phyloP scores from a whole-genome alignment of 2,329 filamentous ascomycete genomes.

The Diaporthe amygdali region DNA sequence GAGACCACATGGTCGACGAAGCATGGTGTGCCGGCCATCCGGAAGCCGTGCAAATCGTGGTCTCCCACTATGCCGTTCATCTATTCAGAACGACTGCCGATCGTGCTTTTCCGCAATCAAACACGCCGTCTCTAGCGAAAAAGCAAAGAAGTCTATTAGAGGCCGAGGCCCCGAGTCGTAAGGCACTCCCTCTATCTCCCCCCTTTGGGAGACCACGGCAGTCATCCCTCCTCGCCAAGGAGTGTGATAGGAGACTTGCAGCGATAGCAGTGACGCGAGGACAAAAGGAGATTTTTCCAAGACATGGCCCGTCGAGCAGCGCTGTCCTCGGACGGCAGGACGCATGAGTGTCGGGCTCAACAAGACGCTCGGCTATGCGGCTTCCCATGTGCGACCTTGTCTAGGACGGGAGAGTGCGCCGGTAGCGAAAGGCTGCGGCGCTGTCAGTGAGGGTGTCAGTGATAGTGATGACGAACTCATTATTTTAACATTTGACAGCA shows the following conservation, averaged over 20 bases:
- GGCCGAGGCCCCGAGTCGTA: background rate
- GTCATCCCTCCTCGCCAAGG: background rate
- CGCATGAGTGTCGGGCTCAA: background rate
- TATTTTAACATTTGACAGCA: background rate
- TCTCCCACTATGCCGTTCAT: background rate
- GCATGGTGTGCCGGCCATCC: background rate
- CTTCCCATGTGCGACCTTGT: constrained; percentile 8
- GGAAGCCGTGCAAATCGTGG: background rate
- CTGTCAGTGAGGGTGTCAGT: background rate
- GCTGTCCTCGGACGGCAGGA: background rate
- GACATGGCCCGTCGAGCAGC: constrained; percentile 14
- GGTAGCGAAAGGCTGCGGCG: background rate
- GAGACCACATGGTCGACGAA: background rate
- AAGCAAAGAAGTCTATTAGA: background rate
- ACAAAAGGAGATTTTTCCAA: constrained; percentile 24
- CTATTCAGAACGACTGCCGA: background rate
- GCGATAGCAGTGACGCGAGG: background rate
- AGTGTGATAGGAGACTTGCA: background rate
- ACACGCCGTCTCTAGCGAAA: constrained; percentile 1
- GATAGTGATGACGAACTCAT: background rate
- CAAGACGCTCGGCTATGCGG: constrained; percentile 9
- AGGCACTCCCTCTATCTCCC: background rate
- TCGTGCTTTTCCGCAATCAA: constrained; percentile 1
- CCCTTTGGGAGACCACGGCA: background rate
- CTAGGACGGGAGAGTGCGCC: background rate